These are phyloP conservation scores for Alloascoidea africana DNA, from an alignment of 805 yeast genomes.

Conservation along the genomic window DNA sequence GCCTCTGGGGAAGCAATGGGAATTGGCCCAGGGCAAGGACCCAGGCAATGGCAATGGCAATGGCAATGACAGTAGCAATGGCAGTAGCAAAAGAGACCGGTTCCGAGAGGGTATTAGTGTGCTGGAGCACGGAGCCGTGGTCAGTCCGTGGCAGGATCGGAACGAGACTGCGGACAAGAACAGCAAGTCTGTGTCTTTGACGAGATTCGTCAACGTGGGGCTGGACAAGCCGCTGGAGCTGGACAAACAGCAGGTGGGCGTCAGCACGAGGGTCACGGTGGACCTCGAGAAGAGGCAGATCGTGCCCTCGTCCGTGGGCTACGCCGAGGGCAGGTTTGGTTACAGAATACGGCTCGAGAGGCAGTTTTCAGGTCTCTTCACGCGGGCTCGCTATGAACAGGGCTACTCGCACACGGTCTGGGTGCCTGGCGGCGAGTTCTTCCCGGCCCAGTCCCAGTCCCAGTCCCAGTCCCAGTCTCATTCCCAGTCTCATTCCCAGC, in stretches of 20 bases:
- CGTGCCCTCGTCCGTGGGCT: slow-evolving; percentile 60
- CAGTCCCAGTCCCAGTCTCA: slow-evolving; percentile 12
- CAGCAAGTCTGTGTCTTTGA: slow-evolving; percentile 34
- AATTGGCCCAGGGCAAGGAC: slow-evolving; percentile 20
- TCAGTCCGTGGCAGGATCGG: slow-evolving; percentile 13
- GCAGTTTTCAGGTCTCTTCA: slow-evolving; percentile 47
- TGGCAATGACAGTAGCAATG: too few species aligned
- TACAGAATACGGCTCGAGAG: slow-evolving; percentile 59
- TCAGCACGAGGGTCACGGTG: slow-evolving; percentile 69
- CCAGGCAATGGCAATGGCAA: too few species aligned
- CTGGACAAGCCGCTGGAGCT: slow-evolving; percentile 41
- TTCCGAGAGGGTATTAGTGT: slow-evolving; percentile 53
- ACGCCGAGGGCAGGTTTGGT: slow-evolving; percentile 39
- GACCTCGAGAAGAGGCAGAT: slow-evolving; percentile 44
- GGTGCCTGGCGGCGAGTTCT: slow-evolving; percentile 55
- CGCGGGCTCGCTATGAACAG: slow-evolving; percentile 45
- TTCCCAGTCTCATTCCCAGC: slow-evolving; percentile 8
- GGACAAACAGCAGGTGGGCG: slow-evolving; percentile 46
- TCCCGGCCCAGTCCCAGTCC: slow-evolving; percentile 18
- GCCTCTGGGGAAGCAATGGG: slow-evolving; percentile 59
- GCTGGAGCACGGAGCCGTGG: too few species aligned
- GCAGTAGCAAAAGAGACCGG: slow-evolving; percentile 24
- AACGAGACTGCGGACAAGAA: slow-evolving; percentile 32
- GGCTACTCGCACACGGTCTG: slow-evolving; percentile 62
- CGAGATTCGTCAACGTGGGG: slow-evolving; percentile 72